Evolutionary conservation across 2,329 filamentous ascomycete species (phyloP).

Genomic region (Penicillium sp.): DNA sequence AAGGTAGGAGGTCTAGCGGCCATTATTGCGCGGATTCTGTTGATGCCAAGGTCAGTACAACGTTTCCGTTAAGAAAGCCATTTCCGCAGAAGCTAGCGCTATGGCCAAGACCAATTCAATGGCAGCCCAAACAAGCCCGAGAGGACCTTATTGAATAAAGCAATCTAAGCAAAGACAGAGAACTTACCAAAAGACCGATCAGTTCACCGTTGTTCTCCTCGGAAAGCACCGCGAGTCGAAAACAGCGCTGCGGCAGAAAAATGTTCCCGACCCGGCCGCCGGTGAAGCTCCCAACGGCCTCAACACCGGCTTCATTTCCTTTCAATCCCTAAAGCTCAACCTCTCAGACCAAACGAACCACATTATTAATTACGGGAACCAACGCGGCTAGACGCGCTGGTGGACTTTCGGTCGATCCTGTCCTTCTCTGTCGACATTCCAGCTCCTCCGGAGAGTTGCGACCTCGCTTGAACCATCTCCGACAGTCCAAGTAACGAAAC

Average conservation of each 20-base stretch:
- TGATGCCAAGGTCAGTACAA: slow-evolving; percentile 13
- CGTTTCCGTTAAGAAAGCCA: neutral
- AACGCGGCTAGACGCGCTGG: slow-evolving; percentile 24
- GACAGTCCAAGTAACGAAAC: slow-evolving; percentile 1
- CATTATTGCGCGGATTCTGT: slow-evolving; percentile 26
- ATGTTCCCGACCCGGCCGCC: slow-evolving; percentile 42
- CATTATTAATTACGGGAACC: slow-evolving; percentile 11
- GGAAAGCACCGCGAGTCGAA: slow-evolving; percentile 23
- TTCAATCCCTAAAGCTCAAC: neutral
- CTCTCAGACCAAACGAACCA: neutral
- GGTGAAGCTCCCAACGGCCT: slow-evolving; percentile 42
- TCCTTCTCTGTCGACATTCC: slow-evolving; percentile 21
- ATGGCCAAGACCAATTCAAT: neutral
- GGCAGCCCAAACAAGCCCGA: neutral
- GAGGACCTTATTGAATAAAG: neutral
- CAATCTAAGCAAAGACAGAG: neutral
- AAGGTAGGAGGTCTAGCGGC: slow-evolving; percentile 31
- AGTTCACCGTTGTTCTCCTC: slow-evolving; percentile 25
- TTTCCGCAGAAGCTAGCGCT: neutral
- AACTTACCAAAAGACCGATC: slow-evolving; percentile 17
- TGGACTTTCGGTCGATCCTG: slow-evolving; percentile 28
- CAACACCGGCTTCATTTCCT: slow-evolving; percentile 30
- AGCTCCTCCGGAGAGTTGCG: slow-evolving; percentile 22
- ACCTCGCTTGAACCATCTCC: slow-evolving; percentile 14
- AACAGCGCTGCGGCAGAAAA: slow-evolving; percentile 37